Evolutionary conservation across 1,284 basidiomycete species (phyloP), one percentile per base, ranked within the genome.

Genomic region (Ustilago hordei): DNA sequence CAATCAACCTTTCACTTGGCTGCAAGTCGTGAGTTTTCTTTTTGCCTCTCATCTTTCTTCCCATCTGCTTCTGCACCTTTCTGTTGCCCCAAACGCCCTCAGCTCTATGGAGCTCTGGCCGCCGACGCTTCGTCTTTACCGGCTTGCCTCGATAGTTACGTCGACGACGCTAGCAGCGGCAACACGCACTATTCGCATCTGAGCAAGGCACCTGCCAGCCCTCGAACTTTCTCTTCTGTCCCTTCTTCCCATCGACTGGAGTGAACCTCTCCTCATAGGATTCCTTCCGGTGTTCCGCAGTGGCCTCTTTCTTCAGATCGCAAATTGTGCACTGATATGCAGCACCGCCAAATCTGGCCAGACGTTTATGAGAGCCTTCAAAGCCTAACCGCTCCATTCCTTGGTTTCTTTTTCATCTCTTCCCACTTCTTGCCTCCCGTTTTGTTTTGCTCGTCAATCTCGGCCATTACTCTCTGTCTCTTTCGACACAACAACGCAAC

Each of bases 161-260:
- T 72, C 54, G 61, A 72, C 69, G 69, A 72, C 69, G 64, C 69
- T 63, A 72, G 64, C 69, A 67, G 60, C 64, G 54, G 69, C 61
- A 39, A 54, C 50, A 56, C 62, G 58, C 47, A 53, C 31, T 19
- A 4, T 32, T 13, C 47, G 23, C 39, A 8, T 23, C 53, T 41
- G 47, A 48, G 39, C 41, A 11, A 61, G 55, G 2, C 47, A 38
- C 13, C 35, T 54, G 23, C 4, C 34, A 34, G 17, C 35, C 32
- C 4, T 38, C 45, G 36, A 55, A 15, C 38, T 28, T 28, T 8
- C 17, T 5, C 31, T 0, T 13, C 3, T 13, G 28, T 12, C 13
- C n/a, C 12, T 50, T 13, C 28, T 31, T 32, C 23, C 28, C 11
- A 32, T 50, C 5, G 23, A 50, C n/a, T 13, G 28, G 31, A 50